phyloP scores from a whole-genome alignment of 2,329 filamentous ascomycete species.

The Zalaria sp. region DNA sequence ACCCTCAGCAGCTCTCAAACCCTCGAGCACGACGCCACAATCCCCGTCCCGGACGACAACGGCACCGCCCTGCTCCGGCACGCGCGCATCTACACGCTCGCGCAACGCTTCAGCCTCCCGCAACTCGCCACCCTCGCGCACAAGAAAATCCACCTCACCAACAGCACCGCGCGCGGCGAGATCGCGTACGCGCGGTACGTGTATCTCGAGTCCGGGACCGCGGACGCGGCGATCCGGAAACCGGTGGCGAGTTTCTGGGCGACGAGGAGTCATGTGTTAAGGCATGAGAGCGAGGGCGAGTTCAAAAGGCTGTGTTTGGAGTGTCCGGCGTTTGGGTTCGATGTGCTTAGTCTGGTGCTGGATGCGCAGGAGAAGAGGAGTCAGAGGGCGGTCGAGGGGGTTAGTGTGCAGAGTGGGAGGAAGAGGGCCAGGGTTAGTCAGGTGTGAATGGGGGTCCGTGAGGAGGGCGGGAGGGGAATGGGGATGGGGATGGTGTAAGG shows the following conservation, averaged over 20 bases:
- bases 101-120: constrained; percentile 55
- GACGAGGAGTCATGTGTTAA: constrained; percentile 61
- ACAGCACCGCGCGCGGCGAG: constrained; percentile 77
- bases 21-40: constrained; percentile 54
- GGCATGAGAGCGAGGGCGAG: constrained; percentile 73
- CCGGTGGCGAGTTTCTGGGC: constrained; percentile 90
- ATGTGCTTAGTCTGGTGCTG: constrained; percentile 59
- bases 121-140: constrained; percentile 63
- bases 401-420: not conserved
- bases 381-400: not conserved
- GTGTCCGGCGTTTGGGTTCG: constrained; percentile 83
- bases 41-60: constrained; percentile 57
- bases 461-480: too few relatives aligned
- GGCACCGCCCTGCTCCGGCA: constrained; percentile 77
- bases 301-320: constrained; percentile 78
- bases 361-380: constrained; percentile 34
- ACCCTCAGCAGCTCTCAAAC: constrained; percentile 41
- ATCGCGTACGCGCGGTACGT: constrained; percentile 86
- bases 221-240: constrained; percentile 61
- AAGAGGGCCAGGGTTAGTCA: not conserved
- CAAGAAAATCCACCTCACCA: constrained; percentile 83
- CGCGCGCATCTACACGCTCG: constrained; percentile 78
- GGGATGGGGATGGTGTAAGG: too few relatives aligned
- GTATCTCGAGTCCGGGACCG: constrained; percentile 58
- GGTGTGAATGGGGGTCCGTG: not conserved